phyloP scores from a whole-genome alignment of 495 filamentous ascomycete genomes.

The Penicillium steckii region DNA sequence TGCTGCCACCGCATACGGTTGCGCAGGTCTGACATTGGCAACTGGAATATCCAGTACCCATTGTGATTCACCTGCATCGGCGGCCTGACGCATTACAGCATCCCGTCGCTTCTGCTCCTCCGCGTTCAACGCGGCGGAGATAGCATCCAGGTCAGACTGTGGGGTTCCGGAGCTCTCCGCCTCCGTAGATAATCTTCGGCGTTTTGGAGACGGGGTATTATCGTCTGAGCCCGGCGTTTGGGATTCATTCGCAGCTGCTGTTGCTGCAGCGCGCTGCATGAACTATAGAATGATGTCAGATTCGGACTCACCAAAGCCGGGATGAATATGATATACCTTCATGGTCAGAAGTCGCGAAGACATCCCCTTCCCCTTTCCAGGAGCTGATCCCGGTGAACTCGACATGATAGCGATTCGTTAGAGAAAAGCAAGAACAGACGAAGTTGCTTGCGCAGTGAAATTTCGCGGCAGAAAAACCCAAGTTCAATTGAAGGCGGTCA shows the following conservation, averaged over 20 bases:
- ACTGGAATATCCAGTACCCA: conserved; percentile 66
- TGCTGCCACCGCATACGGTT: conserved; percentile 34
- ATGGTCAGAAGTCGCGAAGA: conserved; percentile 89
- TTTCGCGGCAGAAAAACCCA: conserved; percentile 22
- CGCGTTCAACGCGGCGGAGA: conserved; percentile 68
- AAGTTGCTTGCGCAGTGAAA: conserved; percentile 9
- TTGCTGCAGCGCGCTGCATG: conserved; percentile 87
- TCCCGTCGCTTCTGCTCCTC: conserved; percentile 73
- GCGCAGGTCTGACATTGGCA: conserved; percentile 16
- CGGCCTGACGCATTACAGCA: conserved; percentile 68
- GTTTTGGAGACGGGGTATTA: conserved; percentile 39
- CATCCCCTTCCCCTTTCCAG: conserved; percentile 61
- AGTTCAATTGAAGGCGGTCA: conserved; percentile 11
- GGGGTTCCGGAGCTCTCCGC: conserved; percentile 28
- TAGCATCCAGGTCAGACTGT: conserved; percentile 51
- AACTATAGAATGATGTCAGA: conserved; percentile 53
- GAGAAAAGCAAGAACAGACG: conserved; percentile 3
- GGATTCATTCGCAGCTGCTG: conserved; percentile 40
- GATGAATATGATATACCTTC: conserved; percentile 67
- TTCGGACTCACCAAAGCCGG: neutral
- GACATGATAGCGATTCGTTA: conserved; percentile 39
- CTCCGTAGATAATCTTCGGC: conserved; percentile 40
- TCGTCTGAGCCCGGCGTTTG: conserved; percentile 37
- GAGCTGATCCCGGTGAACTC: conserved; percentile 16
- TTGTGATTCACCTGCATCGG: conserved; percentile 76